These are phyloP conservation scores for Astragalus glycyphyllos DNA, from an alignment of 306 rosid genomes.

Conservation along the genomic window DNA sequence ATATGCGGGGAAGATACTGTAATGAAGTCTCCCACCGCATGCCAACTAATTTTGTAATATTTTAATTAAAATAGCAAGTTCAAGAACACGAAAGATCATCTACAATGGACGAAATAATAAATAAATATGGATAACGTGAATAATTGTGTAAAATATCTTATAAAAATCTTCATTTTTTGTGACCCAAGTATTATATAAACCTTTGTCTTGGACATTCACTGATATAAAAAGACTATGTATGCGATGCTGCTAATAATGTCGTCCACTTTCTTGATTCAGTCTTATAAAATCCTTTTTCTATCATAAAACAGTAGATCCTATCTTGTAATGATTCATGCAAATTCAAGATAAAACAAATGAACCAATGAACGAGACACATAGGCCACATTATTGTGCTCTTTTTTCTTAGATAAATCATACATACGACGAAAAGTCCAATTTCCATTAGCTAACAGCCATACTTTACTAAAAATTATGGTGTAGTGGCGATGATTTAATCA, in stretches of 20 bases:
- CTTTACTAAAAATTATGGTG: neutral
- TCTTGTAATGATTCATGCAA: neutral
- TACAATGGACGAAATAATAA: neutral
- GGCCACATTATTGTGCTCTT: neutral
- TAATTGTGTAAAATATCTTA: too few relatives aligned
- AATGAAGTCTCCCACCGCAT: too few relatives aligned
- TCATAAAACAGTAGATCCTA: neutral
- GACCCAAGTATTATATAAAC: neutral
- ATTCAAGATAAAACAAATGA: neutral
- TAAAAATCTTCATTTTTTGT: too few relatives aligned
- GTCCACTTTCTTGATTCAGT: neutral
- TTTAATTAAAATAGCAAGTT: neutral
- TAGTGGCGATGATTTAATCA: neutral
- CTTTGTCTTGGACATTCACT: neutral
- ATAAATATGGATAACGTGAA: too few relatives aligned
- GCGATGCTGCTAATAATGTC: neutral
- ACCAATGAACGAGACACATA: neutral
- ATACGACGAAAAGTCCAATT: neutral
- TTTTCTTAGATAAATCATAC: neutral
- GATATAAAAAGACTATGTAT: neutral
- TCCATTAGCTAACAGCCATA: neutral
- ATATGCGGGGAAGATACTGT: too few relatives aligned
- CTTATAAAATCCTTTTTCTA: neutral
- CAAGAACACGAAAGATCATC: neutral
- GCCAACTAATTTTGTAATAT: too few relatives aligned